Evolutionary conservation across 2,329 filamentous ascomycete species (phyloP), one percentile per base, ranked within the genome.

Genomic region (Dendrostoma leiphaemia): DNA sequence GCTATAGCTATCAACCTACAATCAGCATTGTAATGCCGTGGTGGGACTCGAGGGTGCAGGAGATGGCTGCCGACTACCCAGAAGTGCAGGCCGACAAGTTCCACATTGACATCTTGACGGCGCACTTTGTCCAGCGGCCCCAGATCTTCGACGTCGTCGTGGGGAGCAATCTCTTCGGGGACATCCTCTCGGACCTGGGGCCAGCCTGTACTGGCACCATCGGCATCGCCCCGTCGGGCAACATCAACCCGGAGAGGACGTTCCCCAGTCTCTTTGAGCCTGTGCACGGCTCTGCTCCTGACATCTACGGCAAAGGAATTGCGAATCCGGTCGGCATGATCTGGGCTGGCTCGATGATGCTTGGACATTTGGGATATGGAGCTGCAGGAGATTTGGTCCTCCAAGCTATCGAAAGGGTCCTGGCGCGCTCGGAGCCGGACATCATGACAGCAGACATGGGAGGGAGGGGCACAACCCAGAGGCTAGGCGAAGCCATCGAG

Each of bases 321-420:
- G 82, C 83, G 1, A 86, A 86, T 62, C 83, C 84, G 0, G 75
- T 88, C 0, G 84, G 80, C 6, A 85, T 84, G 6, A 86, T 88
- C 65, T 89, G 85, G 86, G 85, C 84, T 1, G 84, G 82, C 0
- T 83, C 84, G 5, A 86, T 88, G 73, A 83, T 90, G 81, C 74
- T 87, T 12, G 70, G 77, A 37, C 86, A 84, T 78, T 66, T 88
- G n/a, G 84, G 84, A 0, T 71, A 84, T 54, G 74, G 78, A 31
- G 71, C 77, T 3, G 83, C 82, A 0, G 81, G 83, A 0, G 76
- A 80, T 53, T 69, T 71, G 40, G 69, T 88, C 21, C 78, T 88
- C 69, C 73, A 78, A 46, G 79, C 79, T 21, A 77, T 86, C 12
- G 84, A 87, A 65, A 79, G 79, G 57, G 83, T 86, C n/a, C 63